Percentiles rank a stretch among this genome's conserved stretches.
phyloP scores from a whole-genome alignment of 2,329 filamentous ascomycete genomes.

The Claviceps pazoutovae region DNA sequence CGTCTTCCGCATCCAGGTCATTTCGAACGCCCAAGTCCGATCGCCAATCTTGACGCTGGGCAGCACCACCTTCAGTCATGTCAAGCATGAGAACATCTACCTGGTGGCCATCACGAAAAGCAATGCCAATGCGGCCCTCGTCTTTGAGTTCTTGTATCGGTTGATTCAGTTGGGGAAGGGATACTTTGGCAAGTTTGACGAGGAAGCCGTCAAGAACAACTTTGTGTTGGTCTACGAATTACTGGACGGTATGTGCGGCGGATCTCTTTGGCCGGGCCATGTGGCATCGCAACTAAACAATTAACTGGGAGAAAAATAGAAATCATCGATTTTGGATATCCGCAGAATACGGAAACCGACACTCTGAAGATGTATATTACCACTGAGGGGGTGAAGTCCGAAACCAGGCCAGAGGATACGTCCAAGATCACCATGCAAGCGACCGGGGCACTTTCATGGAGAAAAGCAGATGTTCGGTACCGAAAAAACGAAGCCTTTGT shows the following conservation, averaged over 20 bases:
- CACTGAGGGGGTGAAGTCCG: conserved; percentile 94
- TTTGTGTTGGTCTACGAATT: conserved; percentile 98
- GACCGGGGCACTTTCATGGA: conserved; percentile 91
- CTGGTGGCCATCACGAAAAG: conserved; percentile 95
- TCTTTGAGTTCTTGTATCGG: conserved; percentile 95
- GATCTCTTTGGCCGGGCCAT: background rate
- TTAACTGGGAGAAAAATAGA: conserved; percentile 36
- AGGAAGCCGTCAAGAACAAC: conserved; percentile 99
- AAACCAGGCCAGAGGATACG: conserved; percentile 74
- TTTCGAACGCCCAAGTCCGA: conserved; percentile 93
- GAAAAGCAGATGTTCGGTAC: conserved; percentile 94
- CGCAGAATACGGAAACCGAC: conserved; percentile 96
- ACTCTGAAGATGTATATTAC: conserved; percentile 99
- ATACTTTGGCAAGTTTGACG: conserved; percentile 98
- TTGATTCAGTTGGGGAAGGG: conserved; percentile 80
- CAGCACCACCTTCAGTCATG: conserved; percentile 97
- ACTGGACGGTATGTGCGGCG: conserved; percentile 54
- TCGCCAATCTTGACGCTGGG: conserved; percentile 95
- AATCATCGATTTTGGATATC: conserved; percentile 97
- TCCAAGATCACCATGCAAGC: conserved; percentile 99
- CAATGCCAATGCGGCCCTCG: conserved; percentile 94
- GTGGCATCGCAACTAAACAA: background rate
- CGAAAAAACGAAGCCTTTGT: conserved; percentile 99
- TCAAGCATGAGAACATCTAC: conserved; percentile 99
- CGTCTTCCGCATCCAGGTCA: conserved; percentile 96